Base-by-base conservation (phyloP, 1,284 basidiomycete genomes). In the Leccinum cinnamomeum region DNA sequence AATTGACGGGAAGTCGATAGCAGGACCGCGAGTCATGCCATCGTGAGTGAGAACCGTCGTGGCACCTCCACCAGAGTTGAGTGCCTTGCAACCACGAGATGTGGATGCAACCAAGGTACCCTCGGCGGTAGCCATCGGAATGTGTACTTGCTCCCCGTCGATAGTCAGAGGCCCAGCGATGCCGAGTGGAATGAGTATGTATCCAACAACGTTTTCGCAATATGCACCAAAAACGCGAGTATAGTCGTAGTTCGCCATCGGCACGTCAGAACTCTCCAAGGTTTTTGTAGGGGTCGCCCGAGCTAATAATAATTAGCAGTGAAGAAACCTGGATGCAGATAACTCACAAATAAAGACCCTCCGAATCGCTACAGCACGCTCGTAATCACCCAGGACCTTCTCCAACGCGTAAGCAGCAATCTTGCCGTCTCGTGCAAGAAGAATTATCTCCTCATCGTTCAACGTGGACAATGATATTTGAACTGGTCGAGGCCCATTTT, bases 61-160 rank as follows among this genome's bases (percentile, higher is more conserved):
- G 5, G 98, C 96, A 54, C 97, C 97, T 62, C 97, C 97, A 57
- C 93, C 93, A 2, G 94, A 89, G 74, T 99, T 99, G 68, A 99
- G 86, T 0, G 97, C 97, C 79, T 99, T 99, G 82, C 94, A 97
- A 2, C 97, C 97, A 67, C 97, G 91, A 7, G 96, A 98, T 0
- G 97, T 94, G 3, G 96, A 98, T 0, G 97, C 97, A 62, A 99
- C 96, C 56, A 99, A 87, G 0, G 97, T 98, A 60, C 97, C 97
- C 77, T 99, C 97, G 12, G 97, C 97, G 1, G 97, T 99, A 37
- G 97, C 97, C 97, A 99, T 99, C 16, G 97, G 97, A 67, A 99
- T 95, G 57, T 91, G 97, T 70, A 89, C 88, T 55, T 90, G 77
- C 64, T 87, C 81, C 46, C 93, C 95, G 70, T 99, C 97, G 72